These are phyloP conservation scores for Collybiopsis luxurians DNA, from an alignment of 768 basidiomycete species.

Conservation along the genomic window DNA sequence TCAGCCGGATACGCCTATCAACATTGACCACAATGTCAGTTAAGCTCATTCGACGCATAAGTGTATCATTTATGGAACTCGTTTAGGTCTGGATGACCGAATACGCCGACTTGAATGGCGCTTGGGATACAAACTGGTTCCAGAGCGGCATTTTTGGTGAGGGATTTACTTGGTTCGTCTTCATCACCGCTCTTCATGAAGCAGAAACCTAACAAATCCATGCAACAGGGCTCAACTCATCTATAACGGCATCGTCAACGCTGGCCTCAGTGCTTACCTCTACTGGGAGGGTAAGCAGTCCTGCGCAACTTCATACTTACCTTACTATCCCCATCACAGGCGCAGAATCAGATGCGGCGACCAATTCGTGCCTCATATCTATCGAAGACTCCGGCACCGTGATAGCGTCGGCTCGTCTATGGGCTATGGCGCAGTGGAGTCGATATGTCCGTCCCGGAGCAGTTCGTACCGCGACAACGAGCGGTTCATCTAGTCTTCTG, in stretches of 20 bases:
- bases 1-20: conserved; percentile 8
- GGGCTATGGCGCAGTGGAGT: conserved; percentile 13
- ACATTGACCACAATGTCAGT: conserved; percentile 5
- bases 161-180: conserved; percentile 9
- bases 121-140: conserved; percentile 11
- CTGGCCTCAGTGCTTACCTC: conserved; percentile 10
- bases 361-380: conserved; percentile 6
- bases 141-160: conserved; percentile 7
- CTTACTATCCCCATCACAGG: not conserved
- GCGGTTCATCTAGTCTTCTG: conserved; percentile 4
- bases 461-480: conserved; percentile 8
- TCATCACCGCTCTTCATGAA: not conserved
- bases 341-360: conserved; percentile 8
- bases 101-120: conserved; percentile 11
- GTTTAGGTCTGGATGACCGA: conserved; percentile 7
- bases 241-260: conserved; percentile 13
- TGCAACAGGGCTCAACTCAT: conserved; percentile 10
- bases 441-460: conserved; percentile 12
- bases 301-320: no score
- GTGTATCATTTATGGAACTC: no score
- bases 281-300: conserved; percentile 8
- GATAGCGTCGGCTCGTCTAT: conserved; percentile 10
- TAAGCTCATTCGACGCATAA: no score
- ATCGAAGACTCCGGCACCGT: conserved; percentile 6
- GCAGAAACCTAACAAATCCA: not conserved